Conservation (phyloP, 148 eudicot genomes). For the Nepenthes gracilis region DNA sequence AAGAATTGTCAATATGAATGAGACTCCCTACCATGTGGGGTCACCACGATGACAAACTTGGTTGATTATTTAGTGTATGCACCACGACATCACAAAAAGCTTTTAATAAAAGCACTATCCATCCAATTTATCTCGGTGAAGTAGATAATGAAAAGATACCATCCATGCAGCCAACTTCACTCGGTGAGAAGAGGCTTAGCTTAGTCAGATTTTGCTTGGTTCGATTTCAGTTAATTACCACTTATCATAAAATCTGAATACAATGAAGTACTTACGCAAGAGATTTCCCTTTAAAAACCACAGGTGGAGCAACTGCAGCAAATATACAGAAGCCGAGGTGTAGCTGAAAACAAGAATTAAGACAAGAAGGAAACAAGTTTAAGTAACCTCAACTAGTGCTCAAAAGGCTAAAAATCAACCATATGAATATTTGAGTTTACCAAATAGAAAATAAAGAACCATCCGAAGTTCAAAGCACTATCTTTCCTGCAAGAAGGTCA, state of each 20-base stretch:
- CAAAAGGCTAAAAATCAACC: background rate
- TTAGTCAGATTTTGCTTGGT: background rate
- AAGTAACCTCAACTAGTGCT: background rate
- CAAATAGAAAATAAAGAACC: slow-evolving; percentile 81
- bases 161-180: no score
- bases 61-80: no score
- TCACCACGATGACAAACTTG: background rate
- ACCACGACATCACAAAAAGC: no score
- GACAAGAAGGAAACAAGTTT: background rate
- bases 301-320: slow-evolving; percentile 46
- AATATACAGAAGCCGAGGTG: slow-evolving; percentile 23
- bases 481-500: slow-evolving; percentile 41
- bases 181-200: no score
- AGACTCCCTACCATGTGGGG: background rate
- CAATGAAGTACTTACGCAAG: slow-evolving; percentile 27
- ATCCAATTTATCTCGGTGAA: no score
- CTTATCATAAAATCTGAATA: background rate
- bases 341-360: slow-evolving; percentile 1
- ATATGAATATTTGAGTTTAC: slow-evolving; percentile 22
- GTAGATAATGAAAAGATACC: no score
- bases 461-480: slow-evolving; percentile 72
- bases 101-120: no score
- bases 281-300: slow-evolving; percentile 36
- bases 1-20: background rate
- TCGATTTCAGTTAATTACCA: background rate